Percentiles rank a stretch among this genome's conserved stretches.
These are phyloP conservation scores for Coniochaeta prunicola DNA, from an alignment of 2,329 filamentous ascomycete species.

Conservation along the genomic window DNA sequence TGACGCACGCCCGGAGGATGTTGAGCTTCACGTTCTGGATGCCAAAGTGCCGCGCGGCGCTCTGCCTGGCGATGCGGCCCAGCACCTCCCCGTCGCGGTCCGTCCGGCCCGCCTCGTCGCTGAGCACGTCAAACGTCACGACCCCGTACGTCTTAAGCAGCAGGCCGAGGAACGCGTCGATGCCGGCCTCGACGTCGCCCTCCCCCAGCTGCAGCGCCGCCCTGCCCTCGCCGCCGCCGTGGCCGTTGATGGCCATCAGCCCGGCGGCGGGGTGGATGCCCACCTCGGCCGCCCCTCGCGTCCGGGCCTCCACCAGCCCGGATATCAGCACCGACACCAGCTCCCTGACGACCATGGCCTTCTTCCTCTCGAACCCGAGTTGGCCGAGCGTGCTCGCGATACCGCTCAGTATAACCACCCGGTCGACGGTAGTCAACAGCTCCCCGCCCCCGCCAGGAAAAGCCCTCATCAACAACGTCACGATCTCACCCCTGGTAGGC, in stretches of 20 bases:
- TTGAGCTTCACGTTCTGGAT: constrained; percentile 77
- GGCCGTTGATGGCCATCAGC: constrained; percentile 62
- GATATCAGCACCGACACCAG: constrained; percentile 76
- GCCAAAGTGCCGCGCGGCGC: constrained; percentile 60
- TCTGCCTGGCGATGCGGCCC: constrained; percentile 52
- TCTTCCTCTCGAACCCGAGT: constrained; percentile 78
- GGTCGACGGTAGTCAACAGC: constrained; percentile 64
- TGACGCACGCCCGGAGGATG: constrained; percentile 81
- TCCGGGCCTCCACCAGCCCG: constrained; percentile 82
- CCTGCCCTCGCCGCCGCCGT: constrained; percentile 41
- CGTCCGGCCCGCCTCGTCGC: constrained; percentile 17
- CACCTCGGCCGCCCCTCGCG: constrained; percentile 88
- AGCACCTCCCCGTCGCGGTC: constrained; percentile 47
- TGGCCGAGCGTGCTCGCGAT: constrained; percentile 79
- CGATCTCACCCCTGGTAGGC: constrained; percentile 56
- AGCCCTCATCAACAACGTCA: constrained; percentile 58
- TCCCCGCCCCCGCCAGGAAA: constrained; percentile 62
- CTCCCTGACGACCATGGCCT: constrained; percentile 82
- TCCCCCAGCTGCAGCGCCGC: constrained; percentile 56
- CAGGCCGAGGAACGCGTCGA: constrained; percentile 55
- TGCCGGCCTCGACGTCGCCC: constrained; percentile 57
- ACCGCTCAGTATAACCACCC: constrained; percentile 72
- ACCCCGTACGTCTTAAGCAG: constrained; percentile 59
- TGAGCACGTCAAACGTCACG: constrained; percentile 37
- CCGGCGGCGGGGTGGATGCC: constrained; percentile 92